phyloP scores from a whole-genome alignment of 2,329 filamentous ascomycete species.

The Amauroascus niger region DNA sequence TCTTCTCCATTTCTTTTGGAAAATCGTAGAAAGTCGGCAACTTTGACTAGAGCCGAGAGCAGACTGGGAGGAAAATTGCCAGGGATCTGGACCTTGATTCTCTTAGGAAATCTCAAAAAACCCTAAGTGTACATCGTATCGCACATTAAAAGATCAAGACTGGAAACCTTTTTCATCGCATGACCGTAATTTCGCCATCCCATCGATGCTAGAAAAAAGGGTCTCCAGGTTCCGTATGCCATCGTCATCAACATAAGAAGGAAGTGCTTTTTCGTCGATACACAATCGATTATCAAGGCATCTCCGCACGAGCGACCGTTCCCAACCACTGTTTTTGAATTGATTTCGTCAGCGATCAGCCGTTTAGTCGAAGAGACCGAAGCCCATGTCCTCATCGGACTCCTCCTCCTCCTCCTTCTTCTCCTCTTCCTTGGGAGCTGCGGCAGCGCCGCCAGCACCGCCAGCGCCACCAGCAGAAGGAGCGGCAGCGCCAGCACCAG shows the following conservation, averaged over 20 bases:
- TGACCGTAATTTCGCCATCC: neutral
- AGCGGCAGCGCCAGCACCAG: constrained; percentile 55
- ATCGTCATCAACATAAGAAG: neutral
- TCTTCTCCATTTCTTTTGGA: too few species aligned
- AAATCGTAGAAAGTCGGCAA: too few species aligned
- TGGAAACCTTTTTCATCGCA: constrained; percentile 3
- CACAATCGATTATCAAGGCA: neutral
- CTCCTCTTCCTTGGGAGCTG: constrained; percentile 54
- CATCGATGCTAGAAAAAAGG: neutral
- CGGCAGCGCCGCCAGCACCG: constrained; percentile 57
- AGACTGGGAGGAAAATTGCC: too few species aligned
- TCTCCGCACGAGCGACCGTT: neutral
- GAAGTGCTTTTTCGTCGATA: neutral
- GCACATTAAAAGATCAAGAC: neutral
- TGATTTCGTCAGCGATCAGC: neutral
- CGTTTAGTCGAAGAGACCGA: constrained; percentile 57
- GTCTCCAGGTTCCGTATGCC: neutral
- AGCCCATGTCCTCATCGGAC: constrained; percentile 65
- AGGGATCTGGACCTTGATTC: constrained; percentile 2
- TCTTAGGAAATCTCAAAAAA: neutral
- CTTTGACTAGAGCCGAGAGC: too few species aligned
- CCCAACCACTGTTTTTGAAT: neutral
- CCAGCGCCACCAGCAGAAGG: constrained; percentile 54
- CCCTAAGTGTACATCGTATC: constrained; percentile 9
- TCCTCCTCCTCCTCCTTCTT: constrained; percentile 73